Evolutionary conservation across 768 basidiomycete species (phyloP).

Genomic region (Hemileccinum rubropunctum): DNA sequence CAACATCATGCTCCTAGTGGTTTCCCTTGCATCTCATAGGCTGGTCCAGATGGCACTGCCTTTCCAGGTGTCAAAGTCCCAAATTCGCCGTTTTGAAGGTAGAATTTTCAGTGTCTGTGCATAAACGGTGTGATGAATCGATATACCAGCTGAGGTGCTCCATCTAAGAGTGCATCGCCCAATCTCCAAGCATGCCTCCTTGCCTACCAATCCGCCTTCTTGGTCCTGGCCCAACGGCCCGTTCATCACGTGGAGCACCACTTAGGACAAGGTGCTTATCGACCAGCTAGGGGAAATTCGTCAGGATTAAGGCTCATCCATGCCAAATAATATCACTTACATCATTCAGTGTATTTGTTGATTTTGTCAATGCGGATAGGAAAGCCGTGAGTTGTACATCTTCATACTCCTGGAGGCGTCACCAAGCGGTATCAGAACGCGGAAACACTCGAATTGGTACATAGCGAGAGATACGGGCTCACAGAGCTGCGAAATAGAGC

Average conservation of each 20-base stretch:
- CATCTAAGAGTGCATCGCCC: constrained; percentile 48
- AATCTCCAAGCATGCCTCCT: constrained; percentile 49
- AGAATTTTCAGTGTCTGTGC: not conserved
- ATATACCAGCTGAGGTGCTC: not conserved
- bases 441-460: not conserved
- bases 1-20: too few relatives aligned
- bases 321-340: constrained; percentile 44
- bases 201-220: constrained; percentile 52
- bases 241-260: constrained; percentile 53
- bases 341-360: constrained; percentile 83
- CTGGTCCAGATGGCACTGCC: too few relatives aligned
- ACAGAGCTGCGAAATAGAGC: not conserved
- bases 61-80: too few relatives aligned
- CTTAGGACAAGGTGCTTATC: constrained; percentile 71
- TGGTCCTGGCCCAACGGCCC: constrained; percentile 39
- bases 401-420: constrained; percentile 74
- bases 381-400: constrained; percentile 93
- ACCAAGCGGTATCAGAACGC: not conserved
- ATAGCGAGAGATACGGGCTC: not conserved
- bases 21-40: too few relatives aligned
- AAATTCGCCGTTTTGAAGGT: not conserved
- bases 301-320: constrained; percentile 3
- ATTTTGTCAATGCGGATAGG: constrained; percentile 85
- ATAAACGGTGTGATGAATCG: not conserved
- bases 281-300: constrained; percentile 49